These are phyloP conservation scores for Fraxinus paxiana DNA, from an alignment of 305 asterid species.

Conservation along the genomic window DNA sequence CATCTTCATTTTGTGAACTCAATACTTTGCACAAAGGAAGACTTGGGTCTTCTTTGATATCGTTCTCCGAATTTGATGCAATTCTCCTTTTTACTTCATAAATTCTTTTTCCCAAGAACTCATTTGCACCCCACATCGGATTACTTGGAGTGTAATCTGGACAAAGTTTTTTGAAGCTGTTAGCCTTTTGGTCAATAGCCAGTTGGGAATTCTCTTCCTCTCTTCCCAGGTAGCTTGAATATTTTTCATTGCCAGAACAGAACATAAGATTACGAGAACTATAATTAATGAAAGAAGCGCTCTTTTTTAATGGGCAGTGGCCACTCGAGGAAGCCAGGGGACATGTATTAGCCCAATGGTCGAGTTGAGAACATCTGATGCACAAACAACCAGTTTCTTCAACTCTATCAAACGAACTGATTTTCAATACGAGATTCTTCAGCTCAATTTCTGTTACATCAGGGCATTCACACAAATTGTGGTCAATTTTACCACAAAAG, in stretches of 20 bases:
- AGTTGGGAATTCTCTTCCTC: constrained; percentile 10
- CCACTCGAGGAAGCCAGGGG: constrained; percentile 35
- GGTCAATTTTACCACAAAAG: constrained; percentile 59
- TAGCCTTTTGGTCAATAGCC: not conserved
- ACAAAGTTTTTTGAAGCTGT: not conserved
- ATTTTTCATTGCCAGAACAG: constrained; percentile 10
- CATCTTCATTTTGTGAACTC: constrained; percentile 19
- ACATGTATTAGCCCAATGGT: constrained; percentile 71
- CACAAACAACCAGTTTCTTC: constrained; percentile 41
- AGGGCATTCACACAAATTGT: constrained; percentile 43
- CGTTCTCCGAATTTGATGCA: constrained; percentile 27
- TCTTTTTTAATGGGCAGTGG: constrained; percentile 18
- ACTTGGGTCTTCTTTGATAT: constrained; percentile 17
- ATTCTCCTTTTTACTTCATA: constrained; percentile 27
- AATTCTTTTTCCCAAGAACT: constrained; percentile 22
- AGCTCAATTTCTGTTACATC: constrained; percentile 43
- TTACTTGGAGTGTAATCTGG: constrained; percentile 4
- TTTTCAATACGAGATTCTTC: constrained; percentile 36
- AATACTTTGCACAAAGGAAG: constrained; percentile 22
- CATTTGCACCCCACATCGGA: constrained; percentile 15
- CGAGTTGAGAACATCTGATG: constrained; percentile 58
- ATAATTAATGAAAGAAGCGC: not conserved
- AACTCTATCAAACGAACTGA: constrained; percentile 32
- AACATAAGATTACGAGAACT: constrained; percentile 17
- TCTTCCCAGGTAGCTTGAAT: constrained; percentile 14